A percentile compares a stretch with the other conserved stretches of the same genome.
These are phyloP conservation scores for Coemansia sp. DNA, from an alignment of 192 early-diverging fungal genomes.

Conservation along the genomic window DNA sequence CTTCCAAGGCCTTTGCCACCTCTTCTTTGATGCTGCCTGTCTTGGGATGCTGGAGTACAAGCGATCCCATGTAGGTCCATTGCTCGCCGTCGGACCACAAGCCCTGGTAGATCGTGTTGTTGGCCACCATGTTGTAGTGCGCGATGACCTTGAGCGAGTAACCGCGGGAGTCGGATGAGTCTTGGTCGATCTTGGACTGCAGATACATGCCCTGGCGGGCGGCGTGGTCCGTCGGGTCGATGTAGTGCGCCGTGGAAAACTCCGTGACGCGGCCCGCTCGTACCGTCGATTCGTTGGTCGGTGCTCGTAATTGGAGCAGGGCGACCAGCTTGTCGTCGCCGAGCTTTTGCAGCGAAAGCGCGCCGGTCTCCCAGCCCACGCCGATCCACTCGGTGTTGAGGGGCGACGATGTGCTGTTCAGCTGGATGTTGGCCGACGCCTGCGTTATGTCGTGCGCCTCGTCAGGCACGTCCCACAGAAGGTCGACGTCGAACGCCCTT, in stretches of 20 bases:
- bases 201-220: constrained; percentile 37
- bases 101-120: constrained; percentile 53
- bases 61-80: constrained; percentile 52
- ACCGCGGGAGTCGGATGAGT: constrained; percentile 11
- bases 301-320: constrained; percentile 35
- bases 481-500: constrained; percentile 26
- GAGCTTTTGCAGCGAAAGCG: constrained; percentile 40
- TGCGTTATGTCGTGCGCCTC: constrained; percentile 35
- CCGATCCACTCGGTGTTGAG: constrained; percentile 50
- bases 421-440: constrained; percentile 30
- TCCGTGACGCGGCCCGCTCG: constrained; percentile 39
- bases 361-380: constrained; percentile 39
- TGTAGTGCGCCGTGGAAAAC: constrained; percentile 42
- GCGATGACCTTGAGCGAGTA: constrained; percentile 46
- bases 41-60: constrained; percentile 47
- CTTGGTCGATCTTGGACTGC: constrained; percentile 33
- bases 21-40: constrained; percentile 40
- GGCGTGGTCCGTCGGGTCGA: constrained; percentile 9
- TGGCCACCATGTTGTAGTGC: constrained; percentile 52
- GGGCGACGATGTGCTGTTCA: constrained; percentile 39
- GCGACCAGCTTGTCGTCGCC: constrained; percentile 26
- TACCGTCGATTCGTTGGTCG: constrained; percentile 27
- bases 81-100: constrained; percentile 51
- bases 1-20: constrained; percentile 36
- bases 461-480: constrained; percentile 45